Evolutionary conservation across 2,329 filamentous ascomycete genomes (phyloP).

Genomic region (Aspergillus calidoustus): DNA sequence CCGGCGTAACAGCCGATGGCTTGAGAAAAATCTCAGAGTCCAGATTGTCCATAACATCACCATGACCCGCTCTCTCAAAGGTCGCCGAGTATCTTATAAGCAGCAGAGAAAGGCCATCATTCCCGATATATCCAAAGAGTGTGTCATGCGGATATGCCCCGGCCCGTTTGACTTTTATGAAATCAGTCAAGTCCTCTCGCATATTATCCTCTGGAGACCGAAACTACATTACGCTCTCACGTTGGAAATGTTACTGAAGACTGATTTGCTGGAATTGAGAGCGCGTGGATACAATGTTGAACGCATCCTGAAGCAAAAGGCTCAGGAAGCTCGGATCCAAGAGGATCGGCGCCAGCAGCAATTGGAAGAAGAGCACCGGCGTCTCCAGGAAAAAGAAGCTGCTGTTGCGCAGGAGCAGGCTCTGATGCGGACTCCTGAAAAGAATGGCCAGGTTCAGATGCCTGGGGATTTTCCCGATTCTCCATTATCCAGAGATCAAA

Average conservation of each 20-base stretch:
- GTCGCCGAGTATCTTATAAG: slow-evolving; percentile 69
- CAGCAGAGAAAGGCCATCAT: slow-evolving; percentile 78
- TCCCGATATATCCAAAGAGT: slow-evolving; percentile 60
- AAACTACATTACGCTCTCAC: slow-evolving; percentile 89
- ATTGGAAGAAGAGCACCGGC: slow-evolving; percentile 72
- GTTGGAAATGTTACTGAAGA: slow-evolving; percentile 86
- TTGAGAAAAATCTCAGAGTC: slow-evolving; percentile 82
- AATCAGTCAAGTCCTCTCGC: slow-evolving; percentile 84
- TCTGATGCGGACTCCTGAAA: slow-evolving; percentile 27
- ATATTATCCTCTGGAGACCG: slow-evolving; percentile 77
- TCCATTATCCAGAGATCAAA: slow-evolving; percentile 53
- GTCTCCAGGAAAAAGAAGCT: slow-evolving; percentile 65
- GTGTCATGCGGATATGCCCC: slow-evolving; percentile 76
- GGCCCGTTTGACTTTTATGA: slow-evolving; percentile 83
- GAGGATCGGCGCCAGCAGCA: slow-evolving; percentile 78
- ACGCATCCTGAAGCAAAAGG: slow-evolving; percentile 85
- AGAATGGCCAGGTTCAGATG: slow-evolving; percentile 57
- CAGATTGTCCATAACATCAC: slow-evolving; percentile 78
- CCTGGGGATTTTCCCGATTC: slow-evolving; percentile 76
- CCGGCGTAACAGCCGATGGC: slow-evolving; percentile 85
- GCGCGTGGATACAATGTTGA: slow-evolving; percentile 96
- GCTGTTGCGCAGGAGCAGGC: slow-evolving; percentile 50
- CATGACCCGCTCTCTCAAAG: slow-evolving; percentile 75
- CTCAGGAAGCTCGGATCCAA: slow-evolving; percentile 82
- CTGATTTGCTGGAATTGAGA: slow-evolving; percentile 79